Evolutionary conservation across 345 rosid species (phyloP), one percentile per base, ranked within the genome.

Genomic region (Melaleuca quinquenervia): DNA sequence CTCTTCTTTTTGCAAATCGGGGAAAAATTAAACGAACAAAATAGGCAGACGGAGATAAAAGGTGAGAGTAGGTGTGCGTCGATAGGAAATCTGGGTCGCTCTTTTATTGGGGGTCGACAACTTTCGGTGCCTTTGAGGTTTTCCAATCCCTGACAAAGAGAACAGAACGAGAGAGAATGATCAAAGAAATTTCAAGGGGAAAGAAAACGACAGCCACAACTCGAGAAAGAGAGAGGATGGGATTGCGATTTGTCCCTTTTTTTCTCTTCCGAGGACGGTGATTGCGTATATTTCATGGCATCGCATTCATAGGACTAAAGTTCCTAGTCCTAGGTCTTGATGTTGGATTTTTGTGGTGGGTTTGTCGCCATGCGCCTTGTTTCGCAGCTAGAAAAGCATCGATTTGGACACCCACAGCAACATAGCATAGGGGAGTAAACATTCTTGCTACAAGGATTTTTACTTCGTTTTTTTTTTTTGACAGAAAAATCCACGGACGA

Each of bases 121-220:
- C 84, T 52, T 85, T 85, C 87, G 84, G 83, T 78, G 83, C 74
- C 84, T 85, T 85, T 52, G n/a, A 41, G 50, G 54, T 51, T 6
- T 52, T 85, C 52, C 56, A 54, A 64, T 55, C 51, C 15, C 80
- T 70, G 80, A 70, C 80, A 70, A 70, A 70, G 80, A 41, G 80
- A 36, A 51, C 56, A 36, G 53, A 53, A n/a, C 6, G 84, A 52
- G 84, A 51, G 14, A 10, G 58, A 53, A 82, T 29, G 56, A 82
- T 51, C 56, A 4, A 27, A 8, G 45, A 29, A 82, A 20, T 49
- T 16, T 48, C 36, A 80, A 51, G 15, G 84, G 56, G 45, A 52
- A 26, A 53, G 53, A 82, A 82, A 82, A 82, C 44, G 56, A 82
- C 56, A 8, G 45, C 84, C 53, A 27, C 60, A 29, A 27, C 60